A percentile compares a stretch with the other conserved stretches of the same genome.
These are phyloP conservation scores for Aspergillus ellipticus DNA, from an alignment of 495 filamentous ascomycete species.

Conservation along the genomic window DNA sequence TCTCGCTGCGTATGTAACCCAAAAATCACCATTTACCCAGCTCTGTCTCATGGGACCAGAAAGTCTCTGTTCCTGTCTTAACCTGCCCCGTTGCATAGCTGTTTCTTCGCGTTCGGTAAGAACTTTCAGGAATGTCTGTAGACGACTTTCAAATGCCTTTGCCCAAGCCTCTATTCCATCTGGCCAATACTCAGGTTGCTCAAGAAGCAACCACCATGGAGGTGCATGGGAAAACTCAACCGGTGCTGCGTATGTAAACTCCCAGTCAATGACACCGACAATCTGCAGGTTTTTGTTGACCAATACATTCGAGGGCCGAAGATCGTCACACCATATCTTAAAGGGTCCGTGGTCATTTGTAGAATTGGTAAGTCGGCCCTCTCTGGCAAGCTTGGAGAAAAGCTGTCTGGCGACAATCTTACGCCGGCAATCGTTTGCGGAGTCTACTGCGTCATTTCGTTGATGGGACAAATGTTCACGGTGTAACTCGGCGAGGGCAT, in stretches of 20 bases:
- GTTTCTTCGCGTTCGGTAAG: slow-evolving; percentile 11
- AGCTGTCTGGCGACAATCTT: slow-evolving; percentile 41
- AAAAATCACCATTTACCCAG: slow-evolving; percentile 23
- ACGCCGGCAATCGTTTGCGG: slow-evolving; percentile 34
- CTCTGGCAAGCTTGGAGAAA: slow-evolving; percentile 29
- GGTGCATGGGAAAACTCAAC: slow-evolving; percentile 24
- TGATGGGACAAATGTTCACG: slow-evolving; percentile 34
- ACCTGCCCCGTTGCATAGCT: slow-evolving; percentile 6
- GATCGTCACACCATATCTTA: slow-evolving; percentile 21
- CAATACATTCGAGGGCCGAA: slow-evolving; percentile 22
- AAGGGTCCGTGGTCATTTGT: slow-evolving; percentile 1
- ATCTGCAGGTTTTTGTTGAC: slow-evolving; percentile 11
- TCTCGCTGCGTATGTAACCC: slow-evolving; percentile 14
- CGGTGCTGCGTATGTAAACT: slow-evolving; percentile 12
- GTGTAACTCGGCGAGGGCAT: slow-evolving; percentile 39
- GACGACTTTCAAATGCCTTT: slow-evolving; percentile 6
- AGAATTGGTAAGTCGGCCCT: slow-evolving; percentile 10
- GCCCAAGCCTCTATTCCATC: slow-evolving; percentile 16
- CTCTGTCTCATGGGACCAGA: slow-evolving; percentile 18
- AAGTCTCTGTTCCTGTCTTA: slow-evolving; percentile 10
- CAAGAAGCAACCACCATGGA: slow-evolving; percentile 43
- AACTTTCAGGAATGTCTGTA: slow-evolving; percentile 15
- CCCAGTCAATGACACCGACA: slow-evolving; percentile 13
- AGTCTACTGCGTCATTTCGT: slow-evolving; percentile 33
- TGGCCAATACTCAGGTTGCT: slow-evolving; percentile 30